phyloP scores from a whole-genome alignment of 2,329 filamentous ascomycete genomes.

The Aspergillus ibericus region DNA sequence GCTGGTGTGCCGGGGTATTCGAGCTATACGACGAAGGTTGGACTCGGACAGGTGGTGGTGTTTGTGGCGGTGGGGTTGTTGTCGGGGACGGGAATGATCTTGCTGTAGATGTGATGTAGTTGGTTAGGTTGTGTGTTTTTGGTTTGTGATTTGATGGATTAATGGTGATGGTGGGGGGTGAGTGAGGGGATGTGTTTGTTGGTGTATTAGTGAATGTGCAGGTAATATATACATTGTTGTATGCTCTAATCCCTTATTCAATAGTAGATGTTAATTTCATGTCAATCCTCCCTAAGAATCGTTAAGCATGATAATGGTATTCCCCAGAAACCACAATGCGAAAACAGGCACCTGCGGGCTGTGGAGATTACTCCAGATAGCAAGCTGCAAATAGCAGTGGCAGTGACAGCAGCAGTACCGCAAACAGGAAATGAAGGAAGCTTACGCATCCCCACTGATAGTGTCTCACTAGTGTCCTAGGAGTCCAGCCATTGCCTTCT shows the following conservation, averaged over 20 bases:
- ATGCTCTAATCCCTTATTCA: too few species aligned
- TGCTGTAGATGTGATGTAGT: too few species aligned
- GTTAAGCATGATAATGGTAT: too few species aligned
- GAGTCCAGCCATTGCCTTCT: too few species aligned
- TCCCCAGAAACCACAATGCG: too few species aligned
- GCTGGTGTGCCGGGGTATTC: slow-evolving; percentile 22
- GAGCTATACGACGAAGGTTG: slow-evolving; percentile 29
- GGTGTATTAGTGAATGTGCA: not conserved
- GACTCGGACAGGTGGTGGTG: slow-evolving; percentile 37
- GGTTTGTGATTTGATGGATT: not conserved
- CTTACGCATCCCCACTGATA: not conserved
- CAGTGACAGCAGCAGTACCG: too few species aligned
- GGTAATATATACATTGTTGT: not conserved
- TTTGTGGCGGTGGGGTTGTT: slow-evolving; percentile 41
- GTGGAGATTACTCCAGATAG: not conserved
- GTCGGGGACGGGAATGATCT: slow-evolving; percentile 44
- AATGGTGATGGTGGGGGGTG: not conserved
- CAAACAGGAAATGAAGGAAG: not conserved
- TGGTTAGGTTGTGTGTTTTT: too few species aligned
- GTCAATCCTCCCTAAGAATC: too few species aligned
- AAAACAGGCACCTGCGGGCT: too few species aligned
- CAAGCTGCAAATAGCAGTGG: too few species aligned
- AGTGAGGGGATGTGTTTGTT: not conserved
- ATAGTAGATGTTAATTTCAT: too few species aligned
- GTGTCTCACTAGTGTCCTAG: not conserved